Percentiles rank a stretch among this genome's conserved stretches.
Conservation (phyloP, 1,284 basidiomycete genomes). For the Xerocomus amazonicus region DNA sequence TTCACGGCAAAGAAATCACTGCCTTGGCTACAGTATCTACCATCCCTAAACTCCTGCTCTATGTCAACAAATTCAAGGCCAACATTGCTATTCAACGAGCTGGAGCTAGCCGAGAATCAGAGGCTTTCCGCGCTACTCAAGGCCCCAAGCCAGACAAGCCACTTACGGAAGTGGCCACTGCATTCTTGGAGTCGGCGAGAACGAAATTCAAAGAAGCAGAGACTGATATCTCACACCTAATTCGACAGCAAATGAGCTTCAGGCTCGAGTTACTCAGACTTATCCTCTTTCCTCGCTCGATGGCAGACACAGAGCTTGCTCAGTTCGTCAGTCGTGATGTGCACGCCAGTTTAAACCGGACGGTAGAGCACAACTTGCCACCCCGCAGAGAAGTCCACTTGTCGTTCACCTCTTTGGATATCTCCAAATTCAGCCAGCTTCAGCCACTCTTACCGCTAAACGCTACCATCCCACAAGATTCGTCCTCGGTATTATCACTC, state of each 20-base stretch:
- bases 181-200: constrained; percentile 74
- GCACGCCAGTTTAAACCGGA: constrained; percentile 62
- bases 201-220: constrained; percentile 65
- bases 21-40: constrained; percentile 71
- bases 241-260: constrained; percentile 71
- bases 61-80: constrained; percentile 67
- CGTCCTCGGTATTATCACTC: constrained; percentile 53
- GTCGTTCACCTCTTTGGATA: constrained; percentile 69
- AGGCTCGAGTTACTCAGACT: constrained; percentile 58
- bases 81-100: constrained; percentile 72
- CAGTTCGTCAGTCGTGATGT: constrained; percentile 65
- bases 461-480: constrained; percentile 40
- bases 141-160: constrained; percentile 70
- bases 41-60: constrained; percentile 69
- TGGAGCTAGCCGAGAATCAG: constrained; percentile 69
- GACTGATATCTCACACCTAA: constrained; percentile 52
- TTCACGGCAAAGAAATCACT: constrained; percentile 69
- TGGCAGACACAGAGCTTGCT: constrained; percentile 69
- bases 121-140: constrained; percentile 63
- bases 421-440: constrained; percentile 64
- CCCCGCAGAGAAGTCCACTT: constrained; percentile 61
- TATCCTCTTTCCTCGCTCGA: constrained; percentile 71
- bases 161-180: constrained; percentile 77
- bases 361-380: constrained; percentile 47
- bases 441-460: constrained; percentile 43